A percentile compares a stretch with the other conserved stretches of the same genome.
phyloP scores from a whole-genome alignment of 768 basidiomycete genomes.

The Xerocomellus amylosporus region DNA sequence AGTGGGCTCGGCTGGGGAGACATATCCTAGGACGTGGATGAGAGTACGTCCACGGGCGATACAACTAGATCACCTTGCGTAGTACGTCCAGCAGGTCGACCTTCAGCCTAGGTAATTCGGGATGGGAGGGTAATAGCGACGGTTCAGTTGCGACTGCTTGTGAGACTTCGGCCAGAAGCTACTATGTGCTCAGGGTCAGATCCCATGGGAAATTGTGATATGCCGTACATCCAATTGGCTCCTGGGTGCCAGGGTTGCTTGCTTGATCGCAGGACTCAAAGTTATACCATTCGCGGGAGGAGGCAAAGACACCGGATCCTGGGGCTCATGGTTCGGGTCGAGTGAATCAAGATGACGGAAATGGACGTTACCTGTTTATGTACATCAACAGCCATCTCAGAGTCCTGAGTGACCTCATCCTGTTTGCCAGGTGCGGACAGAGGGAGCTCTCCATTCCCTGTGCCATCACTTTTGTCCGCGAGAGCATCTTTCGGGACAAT shows the following conservation, averaged over 20 bases:
- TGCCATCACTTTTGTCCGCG: background rate
- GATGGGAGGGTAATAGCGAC: constrained; percentile 26
- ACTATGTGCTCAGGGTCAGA: constrained; percentile 16
- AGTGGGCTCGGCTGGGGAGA: constrained; percentile 23
- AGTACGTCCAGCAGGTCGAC: constrained; percentile 1
- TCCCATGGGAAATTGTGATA: constrained; percentile 8
- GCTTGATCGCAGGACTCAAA: constrained; percentile 12
- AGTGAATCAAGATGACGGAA: background rate
- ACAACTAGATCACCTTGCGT: constrained; percentile 12
- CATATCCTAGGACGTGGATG: constrained; percentile 11
- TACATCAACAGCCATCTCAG: constrained; percentile 16
- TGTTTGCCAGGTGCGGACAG: constrained; percentile 3
- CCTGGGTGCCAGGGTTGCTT: constrained; percentile 16
- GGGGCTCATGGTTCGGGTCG: background rate
- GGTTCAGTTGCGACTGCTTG: constrained; percentile 31
- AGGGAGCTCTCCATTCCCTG: background rate
- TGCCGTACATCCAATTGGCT: constrained; percentile 29
- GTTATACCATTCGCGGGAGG: background rate
- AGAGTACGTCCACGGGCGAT: background rate
- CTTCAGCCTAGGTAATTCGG: constrained; percentile 20
- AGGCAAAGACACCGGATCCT: constrained; percentile 7
- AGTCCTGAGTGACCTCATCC: background rate
- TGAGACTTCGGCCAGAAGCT: constrained; percentile 30
- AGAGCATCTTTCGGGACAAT: background rate
- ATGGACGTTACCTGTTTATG: constrained; percentile 22